Percentiles rank a stretch among this genome's conserved stretches.
phyloP scores from a whole-genome alignment of 2,329 filamentous ascomycete genomes.

The Diaporthe aspalathi region DNA sequence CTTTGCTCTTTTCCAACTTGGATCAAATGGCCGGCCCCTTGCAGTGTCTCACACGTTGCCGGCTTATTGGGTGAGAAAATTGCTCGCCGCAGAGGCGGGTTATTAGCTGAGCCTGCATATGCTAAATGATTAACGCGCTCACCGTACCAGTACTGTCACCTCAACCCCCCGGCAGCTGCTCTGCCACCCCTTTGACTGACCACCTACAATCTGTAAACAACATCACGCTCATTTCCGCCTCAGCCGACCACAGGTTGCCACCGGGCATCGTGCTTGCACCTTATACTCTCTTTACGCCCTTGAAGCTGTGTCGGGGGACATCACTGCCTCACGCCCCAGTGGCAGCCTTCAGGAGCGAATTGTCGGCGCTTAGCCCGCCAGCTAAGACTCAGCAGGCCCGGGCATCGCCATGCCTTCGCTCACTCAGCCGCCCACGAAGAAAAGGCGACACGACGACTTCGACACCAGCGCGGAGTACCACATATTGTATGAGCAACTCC shows the following conservation, averaged over 20 bases:
- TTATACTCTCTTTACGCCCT: not conserved
- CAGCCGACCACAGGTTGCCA: not conserved
- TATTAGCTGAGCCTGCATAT: constrained; percentile 23
- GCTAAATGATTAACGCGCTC: constrained; percentile 21
- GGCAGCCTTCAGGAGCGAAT: not conserved
- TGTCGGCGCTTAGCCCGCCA: constrained; percentile 25
- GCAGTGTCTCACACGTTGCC: not conserved
- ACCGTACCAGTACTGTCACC: constrained; percentile 21
- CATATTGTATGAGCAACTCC: constrained; percentile 37
- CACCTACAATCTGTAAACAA: not conserved
- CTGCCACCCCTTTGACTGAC: constrained; percentile 1
- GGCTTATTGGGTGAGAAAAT: constrained; percentile 12
- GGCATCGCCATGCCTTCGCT: constrained; percentile 36
- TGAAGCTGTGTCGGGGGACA: not conserved
- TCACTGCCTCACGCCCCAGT: not conserved
- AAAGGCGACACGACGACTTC: constrained; percentile 37
- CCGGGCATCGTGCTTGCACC: not conserved
- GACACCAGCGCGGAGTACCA: constrained; percentile 34
- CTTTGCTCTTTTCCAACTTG: not conserved
- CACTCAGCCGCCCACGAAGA: constrained; percentile 34
- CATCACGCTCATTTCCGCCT: constrained; percentile 3
- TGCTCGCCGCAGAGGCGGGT: not conserved
- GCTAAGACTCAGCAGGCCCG: constrained; percentile 2
- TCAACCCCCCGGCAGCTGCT: constrained; percentile 1
- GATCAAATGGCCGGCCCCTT: not conserved